Evolutionary conservation across 257 asterid species (phyloP).

Genomic region (Salvia splendens): DNA sequence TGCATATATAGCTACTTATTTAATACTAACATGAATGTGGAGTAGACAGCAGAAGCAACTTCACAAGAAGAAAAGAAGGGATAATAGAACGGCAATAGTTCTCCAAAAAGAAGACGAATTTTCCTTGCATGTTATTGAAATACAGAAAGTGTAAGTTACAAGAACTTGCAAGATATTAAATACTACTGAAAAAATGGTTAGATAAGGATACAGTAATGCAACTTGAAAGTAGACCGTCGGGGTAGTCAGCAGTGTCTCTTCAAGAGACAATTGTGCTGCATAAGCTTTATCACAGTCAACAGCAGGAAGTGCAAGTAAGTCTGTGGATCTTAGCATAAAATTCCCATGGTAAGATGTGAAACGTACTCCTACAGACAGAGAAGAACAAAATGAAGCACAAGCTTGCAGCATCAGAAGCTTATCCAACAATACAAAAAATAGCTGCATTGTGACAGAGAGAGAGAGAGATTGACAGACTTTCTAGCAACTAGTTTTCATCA

Average conservation of each 20-base stretch:
- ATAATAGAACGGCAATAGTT: constrained; percentile 1
- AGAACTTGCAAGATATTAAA: constrained; percentile 1
- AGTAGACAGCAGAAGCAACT: no score
- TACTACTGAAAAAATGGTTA: constrained; percentile 19
- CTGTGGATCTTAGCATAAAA: constrained; percentile 96
- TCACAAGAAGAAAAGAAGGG: constrained; percentile 13
- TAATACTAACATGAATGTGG: neutral
- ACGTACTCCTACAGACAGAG: constrained; percentile 73
- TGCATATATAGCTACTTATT: neutral
- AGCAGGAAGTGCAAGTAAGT: constrained; percentile 95
- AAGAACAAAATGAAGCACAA: constrained; percentile 7
- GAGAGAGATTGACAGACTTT: neutral
- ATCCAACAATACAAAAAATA: constrained; percentile 21
- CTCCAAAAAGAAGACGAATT: constrained; percentile 23
- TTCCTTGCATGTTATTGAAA: constrained; percentile 15
- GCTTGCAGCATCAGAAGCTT: constrained; percentile 29
- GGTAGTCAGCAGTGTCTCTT: constrained; percentile 84
- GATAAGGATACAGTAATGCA: constrained; percentile 92
- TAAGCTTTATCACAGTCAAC: constrained; percentile 98
- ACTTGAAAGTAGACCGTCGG: constrained; percentile 91
- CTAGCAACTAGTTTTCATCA: constrained; percentile 26
- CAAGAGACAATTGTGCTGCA: constrained; percentile 90
- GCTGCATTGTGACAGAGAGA: neutral
- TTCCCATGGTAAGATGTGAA: constrained; percentile 97
- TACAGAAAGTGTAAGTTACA: constrained; percentile 19